phyloP scores from a whole-genome alignment of 179 eudicot genomes.

The Drosera spatulata region DNA sequence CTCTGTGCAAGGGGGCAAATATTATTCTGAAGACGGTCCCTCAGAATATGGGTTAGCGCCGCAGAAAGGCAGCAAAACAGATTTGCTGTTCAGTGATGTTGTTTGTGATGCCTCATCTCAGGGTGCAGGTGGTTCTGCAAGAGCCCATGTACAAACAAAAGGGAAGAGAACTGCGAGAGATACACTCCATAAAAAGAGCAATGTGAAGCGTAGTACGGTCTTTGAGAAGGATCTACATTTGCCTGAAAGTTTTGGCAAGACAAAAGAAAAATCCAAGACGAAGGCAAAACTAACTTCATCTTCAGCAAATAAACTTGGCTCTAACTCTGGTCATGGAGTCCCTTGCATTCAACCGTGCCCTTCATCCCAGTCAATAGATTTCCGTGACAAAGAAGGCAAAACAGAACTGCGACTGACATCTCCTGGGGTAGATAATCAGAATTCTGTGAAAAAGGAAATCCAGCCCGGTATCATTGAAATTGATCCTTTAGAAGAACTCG shows the following conservation, averaged over 20 bases:
- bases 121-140: slow-evolving; percentile 10
- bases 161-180: slow-evolving; percentile 26
- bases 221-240: slow-evolving; percentile 8
- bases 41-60: slow-evolving; percentile 13
- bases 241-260: slow-evolving; percentile 11
- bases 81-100: slow-evolving; percentile 26
- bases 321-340: not conserved
- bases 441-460: slow-evolving; percentile 19
- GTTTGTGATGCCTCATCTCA: slow-evolving; percentile 17
- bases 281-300: not conserved
- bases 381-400: no score
- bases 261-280: slow-evolving; percentile 18
- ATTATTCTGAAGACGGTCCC: slow-evolving; percentile 15
- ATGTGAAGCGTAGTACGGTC: slow-evolving; percentile 5
- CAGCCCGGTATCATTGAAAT: slow-evolving; percentile 18
- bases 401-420: not conserved
- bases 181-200: slow-evolving; percentile 13
- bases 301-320: slow-evolving; percentile 11
- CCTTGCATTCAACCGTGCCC: no score
- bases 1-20: slow-evolving; percentile 14
- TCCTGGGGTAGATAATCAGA: slow-evolving; percentile 17
- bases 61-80: slow-evolving; percentile 19
- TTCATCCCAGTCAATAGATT: no score
- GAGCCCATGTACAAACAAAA: slow-evolving; percentile 11
- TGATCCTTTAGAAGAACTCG: slow-evolving; percentile 28